Percentiles rank a stretch among this genome's conserved stretches.
These are phyloP conservation scores for Knoxia roxburghii DNA, from an alignment of 257 asterid species.

Conservation along the genomic window DNA sequence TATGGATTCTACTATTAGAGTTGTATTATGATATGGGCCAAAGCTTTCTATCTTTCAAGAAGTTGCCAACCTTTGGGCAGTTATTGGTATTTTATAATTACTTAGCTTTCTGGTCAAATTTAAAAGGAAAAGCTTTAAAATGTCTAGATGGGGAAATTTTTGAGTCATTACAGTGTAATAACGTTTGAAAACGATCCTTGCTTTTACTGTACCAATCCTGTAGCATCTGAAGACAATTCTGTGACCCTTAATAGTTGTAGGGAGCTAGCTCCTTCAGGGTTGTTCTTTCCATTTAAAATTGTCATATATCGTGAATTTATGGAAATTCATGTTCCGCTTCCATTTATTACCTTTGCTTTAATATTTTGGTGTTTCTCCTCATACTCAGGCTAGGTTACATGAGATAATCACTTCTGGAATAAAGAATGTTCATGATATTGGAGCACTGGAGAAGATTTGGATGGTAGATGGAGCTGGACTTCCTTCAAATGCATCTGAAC, in stretches of 20 bases:
- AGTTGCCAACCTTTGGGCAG: neutral
- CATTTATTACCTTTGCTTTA: neutral
- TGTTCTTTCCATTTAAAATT: neutral
- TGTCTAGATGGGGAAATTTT: neutral
- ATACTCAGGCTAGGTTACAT: slow-evolving; percentile 63
- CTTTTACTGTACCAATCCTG: neutral
- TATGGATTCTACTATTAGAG: neutral
- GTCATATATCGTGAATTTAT: neutral
- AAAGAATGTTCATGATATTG: slow-evolving; percentile 25
- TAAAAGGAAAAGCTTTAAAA: neutral
- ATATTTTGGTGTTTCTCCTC: neutral
- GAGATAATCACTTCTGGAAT: slow-evolving; percentile 67
- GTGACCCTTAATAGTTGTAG: neutral
- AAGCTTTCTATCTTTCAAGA: neutral
- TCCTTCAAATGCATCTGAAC: slow-evolving; percentile 69
- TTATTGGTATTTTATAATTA: no score
- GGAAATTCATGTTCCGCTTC: neutral
- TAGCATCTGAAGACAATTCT: neutral
- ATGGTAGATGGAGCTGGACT: slow-evolving; percentile 93
- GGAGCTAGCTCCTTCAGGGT: neutral
- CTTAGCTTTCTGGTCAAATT: neutral
- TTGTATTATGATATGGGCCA: neutral
- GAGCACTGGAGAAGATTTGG: slow-evolving; percentile 66
- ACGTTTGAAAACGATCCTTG: neutral
- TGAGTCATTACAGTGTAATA: neutral